Evolutionary conservation across 805 yeast species (phyloP).

Genomic region (Komagataella populi): DNA sequence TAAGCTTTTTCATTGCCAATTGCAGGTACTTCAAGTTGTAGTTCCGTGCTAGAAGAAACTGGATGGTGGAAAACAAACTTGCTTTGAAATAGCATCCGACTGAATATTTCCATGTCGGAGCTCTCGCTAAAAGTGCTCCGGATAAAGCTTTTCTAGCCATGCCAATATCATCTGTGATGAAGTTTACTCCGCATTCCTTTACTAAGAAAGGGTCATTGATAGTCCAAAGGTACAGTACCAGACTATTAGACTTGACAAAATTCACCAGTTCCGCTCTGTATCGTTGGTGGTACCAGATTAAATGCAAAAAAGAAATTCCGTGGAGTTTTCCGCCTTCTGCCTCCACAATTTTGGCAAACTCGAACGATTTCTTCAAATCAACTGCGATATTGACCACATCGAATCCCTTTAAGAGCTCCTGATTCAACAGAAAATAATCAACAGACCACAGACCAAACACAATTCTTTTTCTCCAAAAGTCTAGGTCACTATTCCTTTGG

Average conservation of each 20-base stretch:
- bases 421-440: constrained; percentile 9
- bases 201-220: background rate
- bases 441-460: constrained; percentile 24
- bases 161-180: background rate
- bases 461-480: constrained; percentile 19
- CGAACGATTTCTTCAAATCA: constrained; percentile 9
- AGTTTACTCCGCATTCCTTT: background rate
- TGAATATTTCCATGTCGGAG: background rate
- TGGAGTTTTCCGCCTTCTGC: background rate
- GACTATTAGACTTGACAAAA: background rate
- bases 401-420: constrained; percentile 9
- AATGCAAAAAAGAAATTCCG: background rate
- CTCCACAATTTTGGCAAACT: constrained; percentile 9
- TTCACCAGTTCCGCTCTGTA: background rate
- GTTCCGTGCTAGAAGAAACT: background rate
- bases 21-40: background rate
- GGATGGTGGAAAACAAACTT: background rate
- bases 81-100: background rate
- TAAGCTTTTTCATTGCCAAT: background rate
- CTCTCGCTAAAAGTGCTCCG: background rate
- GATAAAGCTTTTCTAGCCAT: background rate
- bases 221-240: background rate
- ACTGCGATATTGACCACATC: constrained; percentile 17
- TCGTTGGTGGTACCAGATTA: background rate
- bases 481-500: constrained; percentile 1